Base-by-base conservation (phyloP, 2,329 filamentous ascomycete genomes). In the Cercospora sp. region DNA sequence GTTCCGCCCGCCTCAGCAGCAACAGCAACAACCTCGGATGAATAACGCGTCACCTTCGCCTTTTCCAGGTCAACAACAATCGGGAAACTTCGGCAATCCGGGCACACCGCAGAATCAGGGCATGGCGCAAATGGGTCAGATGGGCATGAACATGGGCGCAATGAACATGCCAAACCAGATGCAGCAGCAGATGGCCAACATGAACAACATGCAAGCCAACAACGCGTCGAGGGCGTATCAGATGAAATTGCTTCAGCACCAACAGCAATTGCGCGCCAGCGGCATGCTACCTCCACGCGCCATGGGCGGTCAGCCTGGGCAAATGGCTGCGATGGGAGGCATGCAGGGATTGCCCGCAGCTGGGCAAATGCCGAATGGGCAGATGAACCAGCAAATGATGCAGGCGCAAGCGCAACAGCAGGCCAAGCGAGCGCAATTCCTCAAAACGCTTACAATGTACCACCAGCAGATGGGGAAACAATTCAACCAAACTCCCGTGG, bases 11-110 rank as follows among this genome's bases (percentile, higher is more conserved):
- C 63, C 51, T 30, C 65, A 91, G 13, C 89, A 64, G 62, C 62
- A 90, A 45, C 91, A 93, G 77, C 85, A 78, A 28, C 70, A 63
- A 24, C 86, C 72, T 74, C 75, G 93, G 76, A 92, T 98, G 79
- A 91, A 93, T 72, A 97, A 94, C 57, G 91, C 93, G 53, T 98
- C 95, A 34, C 94, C 95, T 3, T 94, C 95, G 79, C 92, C 93
- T 0, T 97, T 96, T 79, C 75, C 75, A 2, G 60, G 66, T n/a
- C 74, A 74, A 64, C 72, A 71, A 59, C 73, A 73, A 65, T 69
- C 63, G 43, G 66, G 66, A 59, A 74, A 72, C 45, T 77, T 74
- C 65, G 73, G 70, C 40, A 91, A 89, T 55, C 75, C 76, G 24
- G 68, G 72, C 10, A 71, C 73, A 63, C 65, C 68, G 24, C 69